Evolutionary conservation across 208 protist species (phyloP).

Genomic region (Plasmodiophora brassicae): DNA sequence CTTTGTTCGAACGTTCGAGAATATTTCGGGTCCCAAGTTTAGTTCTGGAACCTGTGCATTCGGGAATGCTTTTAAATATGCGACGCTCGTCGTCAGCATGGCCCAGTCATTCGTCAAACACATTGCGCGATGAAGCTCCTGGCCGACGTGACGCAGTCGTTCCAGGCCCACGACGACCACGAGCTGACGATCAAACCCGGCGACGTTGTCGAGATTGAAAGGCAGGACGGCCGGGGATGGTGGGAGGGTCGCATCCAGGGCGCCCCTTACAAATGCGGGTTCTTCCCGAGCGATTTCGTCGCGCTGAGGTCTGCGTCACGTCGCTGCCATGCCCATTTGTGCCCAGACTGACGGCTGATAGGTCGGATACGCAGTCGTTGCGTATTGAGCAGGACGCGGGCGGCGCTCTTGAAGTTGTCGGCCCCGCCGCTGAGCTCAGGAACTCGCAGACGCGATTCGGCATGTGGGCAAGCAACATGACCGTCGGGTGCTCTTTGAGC

Average conservation of each 20-base stretch:
- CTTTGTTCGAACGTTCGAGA: no score
- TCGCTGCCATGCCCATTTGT: no score
- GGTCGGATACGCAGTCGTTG: no score
- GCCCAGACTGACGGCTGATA: no score
- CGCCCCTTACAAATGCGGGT: background rate
- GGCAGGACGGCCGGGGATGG: background rate
- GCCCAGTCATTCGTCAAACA: no score
- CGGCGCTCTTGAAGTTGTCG: background rate
- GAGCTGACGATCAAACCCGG: background rate
- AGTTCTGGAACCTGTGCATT: no score
- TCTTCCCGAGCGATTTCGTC: background rate
- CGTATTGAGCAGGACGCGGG: no score
- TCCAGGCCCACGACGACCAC: background rate
- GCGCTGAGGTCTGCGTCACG: background rate
- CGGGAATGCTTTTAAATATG: no score
- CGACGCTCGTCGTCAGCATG: no score
- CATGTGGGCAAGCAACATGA: conserved; percentile 23
- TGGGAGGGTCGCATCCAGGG: background rate
- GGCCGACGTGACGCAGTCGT: background rate
- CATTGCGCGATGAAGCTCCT: background rate
- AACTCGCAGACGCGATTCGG: background rate
- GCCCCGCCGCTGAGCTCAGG: background rate
- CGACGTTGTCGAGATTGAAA: background rate
- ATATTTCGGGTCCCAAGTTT: no score
- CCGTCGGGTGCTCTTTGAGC: background rate